Conservation (phyloP, 1,284 basidiomycete species). For the Pholiota adiposa region DNA sequence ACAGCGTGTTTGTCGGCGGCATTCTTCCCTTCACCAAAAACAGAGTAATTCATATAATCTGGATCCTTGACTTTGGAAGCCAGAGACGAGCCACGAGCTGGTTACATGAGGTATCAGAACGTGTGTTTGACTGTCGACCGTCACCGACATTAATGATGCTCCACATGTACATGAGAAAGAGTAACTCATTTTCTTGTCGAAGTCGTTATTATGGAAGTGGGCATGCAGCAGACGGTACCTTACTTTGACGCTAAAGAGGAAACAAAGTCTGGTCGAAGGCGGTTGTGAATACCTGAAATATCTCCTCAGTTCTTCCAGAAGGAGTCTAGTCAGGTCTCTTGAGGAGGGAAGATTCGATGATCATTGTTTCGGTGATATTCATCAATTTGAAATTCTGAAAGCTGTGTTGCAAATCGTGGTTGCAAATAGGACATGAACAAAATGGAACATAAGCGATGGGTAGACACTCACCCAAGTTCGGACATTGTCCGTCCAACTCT, state of each 20-base stretch:
- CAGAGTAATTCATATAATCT: not conserved
- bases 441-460: not conserved
- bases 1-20: not conserved
- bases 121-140: slow-evolving; percentile 1
- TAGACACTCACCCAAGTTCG: not conserved
- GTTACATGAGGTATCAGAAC: slow-evolving; percentile 10
- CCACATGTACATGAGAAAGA: slow-evolving; percentile 22
- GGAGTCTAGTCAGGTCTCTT: not conserved
- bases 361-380: not conserved
- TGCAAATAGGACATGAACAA: not conserved
- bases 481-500: no score
- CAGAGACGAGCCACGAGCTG: not conserved
- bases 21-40: not conserved
- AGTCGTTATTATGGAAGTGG: not conserved
- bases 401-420: not conserved
- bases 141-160: slow-evolving; percentile 24
- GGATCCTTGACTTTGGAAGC: not conserved
- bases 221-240: not conserved
- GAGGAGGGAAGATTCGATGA: not conserved
- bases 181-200: not conserved
- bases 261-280: not conserved
- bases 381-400: not conserved
- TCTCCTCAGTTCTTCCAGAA: not conserved
- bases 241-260: not conserved
- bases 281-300: not conserved